phyloP scores from a whole-genome alignment of 805 yeast genomes.

The Ogataea pini region DNA sequence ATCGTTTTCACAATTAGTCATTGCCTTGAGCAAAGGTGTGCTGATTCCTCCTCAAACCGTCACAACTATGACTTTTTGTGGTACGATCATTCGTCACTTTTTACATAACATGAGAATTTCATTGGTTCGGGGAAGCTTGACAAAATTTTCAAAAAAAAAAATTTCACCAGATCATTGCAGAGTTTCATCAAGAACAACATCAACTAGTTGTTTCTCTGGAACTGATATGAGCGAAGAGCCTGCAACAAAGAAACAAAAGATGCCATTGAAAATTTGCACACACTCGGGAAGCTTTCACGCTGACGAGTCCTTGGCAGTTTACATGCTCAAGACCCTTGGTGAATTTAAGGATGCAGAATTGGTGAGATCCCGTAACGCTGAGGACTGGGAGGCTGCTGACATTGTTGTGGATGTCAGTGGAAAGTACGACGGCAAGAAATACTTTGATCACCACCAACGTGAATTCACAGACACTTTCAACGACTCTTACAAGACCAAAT shows the following conservation, averaged over 20 bases:
- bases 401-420: constrained; percentile 96
- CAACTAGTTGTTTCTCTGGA: not conserved
- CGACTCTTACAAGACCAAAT: constrained; percentile 64
- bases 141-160: constrained; percentile 1
- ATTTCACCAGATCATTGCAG: not conserved
- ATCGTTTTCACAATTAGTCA: too few relatives aligned
- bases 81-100: not conserved
- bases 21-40: too few relatives aligned
- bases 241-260: constrained; percentile 29
- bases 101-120: constrained; percentile 1
- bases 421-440: constrained; percentile 79
- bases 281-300: constrained; percentile 96
- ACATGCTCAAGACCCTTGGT: constrained; percentile 73
- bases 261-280: constrained; percentile 67
- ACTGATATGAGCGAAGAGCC: constrained; percentile 5
- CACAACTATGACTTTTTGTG: too few relatives aligned
- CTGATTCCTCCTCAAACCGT: too few relatives aligned
- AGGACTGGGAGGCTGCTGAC: constrained; percentile 81
- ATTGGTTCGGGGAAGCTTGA: constrained; percentile 5
- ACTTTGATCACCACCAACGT: constrained; percentile 95
- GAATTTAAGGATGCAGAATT: constrained; percentile 64
- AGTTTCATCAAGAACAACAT: not conserved
- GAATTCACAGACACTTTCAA: constrained; percentile 80
- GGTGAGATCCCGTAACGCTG: constrained; percentile 81
- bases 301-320: constrained; percentile 93